phyloP scores from a whole-genome alignment of 371 early-diverging fungal genomes.

The Umbelopsis sp. region DNA sequence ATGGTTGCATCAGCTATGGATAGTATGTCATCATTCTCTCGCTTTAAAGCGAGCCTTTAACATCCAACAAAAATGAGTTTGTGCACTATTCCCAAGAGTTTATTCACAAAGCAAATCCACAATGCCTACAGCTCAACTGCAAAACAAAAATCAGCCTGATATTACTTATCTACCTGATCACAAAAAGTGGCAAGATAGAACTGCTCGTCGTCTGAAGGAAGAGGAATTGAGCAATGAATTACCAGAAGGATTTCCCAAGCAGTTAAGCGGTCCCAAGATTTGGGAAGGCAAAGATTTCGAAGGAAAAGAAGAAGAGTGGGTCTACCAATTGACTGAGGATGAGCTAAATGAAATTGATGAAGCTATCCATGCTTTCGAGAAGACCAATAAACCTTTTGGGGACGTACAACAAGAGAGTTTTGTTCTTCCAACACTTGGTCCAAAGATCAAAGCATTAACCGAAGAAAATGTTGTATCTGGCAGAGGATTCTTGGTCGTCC shows the following conservation, averaged over 20 bases:
- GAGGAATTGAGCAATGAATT: slow-evolving; percentile 28
- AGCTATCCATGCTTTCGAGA: slow-evolving; percentile 32
- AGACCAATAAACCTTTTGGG: slow-evolving; percentile 24
- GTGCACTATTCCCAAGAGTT: not conserved
- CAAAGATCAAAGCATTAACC: slow-evolving; percentile 28
- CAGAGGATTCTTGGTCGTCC: slow-evolving; percentile 32
- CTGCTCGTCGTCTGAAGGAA: slow-evolving; percentile 30
- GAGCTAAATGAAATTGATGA: slow-evolving; percentile 33
- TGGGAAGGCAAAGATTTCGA: slow-evolving; percentile 36
- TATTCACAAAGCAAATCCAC: not conserved
- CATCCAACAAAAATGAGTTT: not conserved
- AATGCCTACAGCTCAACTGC: slow-evolving; percentile 36
- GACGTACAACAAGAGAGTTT: slow-evolving; percentile 28
- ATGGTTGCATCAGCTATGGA: not conserved
- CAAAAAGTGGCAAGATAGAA: slow-evolving; percentile 31
- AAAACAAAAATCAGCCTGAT: slow-evolving; percentile 35
- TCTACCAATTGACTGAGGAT: slow-evolving; percentile 27
- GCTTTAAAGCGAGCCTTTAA: not conserved
- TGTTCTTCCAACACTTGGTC: slow-evolving; percentile 26
- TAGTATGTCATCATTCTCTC: slow-evolving; percentile 10
- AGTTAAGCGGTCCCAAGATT: slow-evolving; percentile 34
- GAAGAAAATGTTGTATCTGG: slow-evolving; percentile 34
- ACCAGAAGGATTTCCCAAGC: slow-evolving; percentile 35
- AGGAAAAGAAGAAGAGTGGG: slow-evolving; percentile 34
- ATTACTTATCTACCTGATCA: slow-evolving; percentile 34